Evolutionary conservation across 441 rosid genomes (phyloP).

Genomic region (Adansonia rubrostipa): DNA sequence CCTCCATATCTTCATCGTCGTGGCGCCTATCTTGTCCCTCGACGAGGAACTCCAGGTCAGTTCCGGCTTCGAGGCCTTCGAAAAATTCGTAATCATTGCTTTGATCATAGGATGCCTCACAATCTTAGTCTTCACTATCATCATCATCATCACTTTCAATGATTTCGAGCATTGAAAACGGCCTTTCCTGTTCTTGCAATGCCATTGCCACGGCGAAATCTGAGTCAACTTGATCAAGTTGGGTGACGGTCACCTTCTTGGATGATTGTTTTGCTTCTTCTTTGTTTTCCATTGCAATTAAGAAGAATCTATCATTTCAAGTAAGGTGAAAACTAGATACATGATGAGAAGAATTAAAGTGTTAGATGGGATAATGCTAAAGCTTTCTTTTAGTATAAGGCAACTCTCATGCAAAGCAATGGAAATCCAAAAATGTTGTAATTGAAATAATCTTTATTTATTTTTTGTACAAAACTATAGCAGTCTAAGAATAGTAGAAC

Average conservation of each 20-base stretch:
- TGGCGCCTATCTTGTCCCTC: conserved; percentile 51
- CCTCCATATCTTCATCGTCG: conserved; percentile 38
- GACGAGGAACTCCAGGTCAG: conserved; percentile 45
- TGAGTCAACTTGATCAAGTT: conserved; percentile 53
- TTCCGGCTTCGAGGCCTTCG: conserved; percentile 34
- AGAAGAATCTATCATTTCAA: neutral
- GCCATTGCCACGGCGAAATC: conserved; percentile 55
- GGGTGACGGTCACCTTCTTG: conserved; percentile 40
- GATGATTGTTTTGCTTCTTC: conserved; percentile 42
- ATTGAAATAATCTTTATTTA: neutral
- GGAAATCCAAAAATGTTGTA: conserved; percentile 14
- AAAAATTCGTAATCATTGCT: conserved; percentile 48
- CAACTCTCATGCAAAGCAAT: conserved; percentile 49
- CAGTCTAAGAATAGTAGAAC: too few relatives aligned
- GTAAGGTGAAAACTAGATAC: neutral
- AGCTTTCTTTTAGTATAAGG: conserved; percentile 44
- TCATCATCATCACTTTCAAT: conserved; percentile 41
- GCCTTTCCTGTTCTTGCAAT: conserved; percentile 49
- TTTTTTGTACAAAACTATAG: too few relatives aligned
- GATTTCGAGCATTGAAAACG: conserved; percentile 32
- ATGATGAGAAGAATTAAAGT: neutral
- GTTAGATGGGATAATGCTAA: conserved; percentile 1
- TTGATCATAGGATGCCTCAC: conserved; percentile 32
- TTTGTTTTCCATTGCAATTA: conserved; percentile 34
- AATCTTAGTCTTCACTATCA: too few relatives aligned